phyloP scores from a whole-genome alignment of 139 green algal species.

The Picochlorum sp. region DNA sequence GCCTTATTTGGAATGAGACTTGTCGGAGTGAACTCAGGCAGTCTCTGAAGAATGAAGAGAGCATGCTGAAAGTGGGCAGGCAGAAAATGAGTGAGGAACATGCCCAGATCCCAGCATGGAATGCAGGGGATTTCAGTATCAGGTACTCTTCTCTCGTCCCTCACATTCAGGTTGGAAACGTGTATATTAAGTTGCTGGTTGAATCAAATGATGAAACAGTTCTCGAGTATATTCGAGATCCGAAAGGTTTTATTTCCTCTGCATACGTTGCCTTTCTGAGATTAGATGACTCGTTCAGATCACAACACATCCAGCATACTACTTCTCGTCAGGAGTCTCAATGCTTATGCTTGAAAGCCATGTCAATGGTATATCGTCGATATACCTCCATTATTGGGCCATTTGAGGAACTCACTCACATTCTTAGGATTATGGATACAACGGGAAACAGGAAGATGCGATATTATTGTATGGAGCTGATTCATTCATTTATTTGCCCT shows the following conservation, averaged over 20 bases:
- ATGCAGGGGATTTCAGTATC: conserved; percentile 76
- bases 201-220: conserved; percentile 50
- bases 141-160: conserved; percentile 54
- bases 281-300: conserved; percentile 34
- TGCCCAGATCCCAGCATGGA: conserved; percentile 47
- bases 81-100: conserved; percentile 18
- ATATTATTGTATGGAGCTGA: conserved; percentile 63
- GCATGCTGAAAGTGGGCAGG: conserved; percentile 31
- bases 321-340: conserved; percentile 5
- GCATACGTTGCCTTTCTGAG: conserved; percentile 73
- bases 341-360: conserved; percentile 65
- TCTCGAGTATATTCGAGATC: conserved; percentile 56
- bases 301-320: background rate
- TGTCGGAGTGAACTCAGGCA: conserved; percentile 73
- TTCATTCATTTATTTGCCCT: conserved; percentile 61
- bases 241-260: conserved; percentile 68
- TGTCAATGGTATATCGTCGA: conserved; percentile 68
- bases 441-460: conserved; percentile 49
- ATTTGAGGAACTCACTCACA: conserved; percentile 67
- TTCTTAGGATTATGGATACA: conserved; percentile 60
- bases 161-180: conserved; percentile 72
- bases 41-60: conserved; percentile 66
- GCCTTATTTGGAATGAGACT: conserved; percentile 84
- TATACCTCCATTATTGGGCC: conserved; percentile 53
- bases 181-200: conserved; percentile 82